Evolutionary conservation across 495 filamentous ascomycete species (phyloP), one percentile per base, ranked within the genome.

Genomic region (Physcia stellaris): DNA sequence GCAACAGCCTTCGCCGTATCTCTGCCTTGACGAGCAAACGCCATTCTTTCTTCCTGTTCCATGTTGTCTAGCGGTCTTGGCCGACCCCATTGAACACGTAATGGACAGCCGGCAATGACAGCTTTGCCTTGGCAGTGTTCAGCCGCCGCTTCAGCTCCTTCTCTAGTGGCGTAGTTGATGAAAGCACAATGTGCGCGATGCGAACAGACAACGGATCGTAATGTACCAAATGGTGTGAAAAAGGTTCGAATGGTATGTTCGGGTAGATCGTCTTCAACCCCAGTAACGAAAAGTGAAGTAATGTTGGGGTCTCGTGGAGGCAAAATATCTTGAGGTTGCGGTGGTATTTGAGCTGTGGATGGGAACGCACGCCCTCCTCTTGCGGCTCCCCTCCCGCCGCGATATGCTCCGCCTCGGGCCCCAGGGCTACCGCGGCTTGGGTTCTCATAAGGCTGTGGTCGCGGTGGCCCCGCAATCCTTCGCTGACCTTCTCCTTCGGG

Each of bases 101-200:
- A 55, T 0, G 92, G 90, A 50, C 86, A 94, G 0, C 88, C 92
- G 23, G 69, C 57, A 35, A 80, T 79, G 22, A 96, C 70, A 1
- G 84, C 85, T 43, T 80, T 83, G 1, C 92, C 90, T 57, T 94
- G 81, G 50, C 83, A 88, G 22, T 80, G 77, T 37, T 71, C 72
- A 0, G 92, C 81, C 0, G 90, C 90, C 18, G 66, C 74, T 57
- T 96, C 90, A 7, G 90, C 90, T 2, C 69, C 77, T 29, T 82
- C 73, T 37, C 92, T 76, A 19, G 73, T 80, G 38, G 80, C 70
- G 55, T 82, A 98, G 61, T 96, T 98, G 58, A 98, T 71, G 50
- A 94, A 98, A 0, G 92, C 90, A 50, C 84, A 94, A 52, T 95
- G 92, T 6, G 90, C 83, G 58, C 93, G 88, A 58, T 98, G 90